Evolutionary conservation across 2,329 filamentous ascomycete species (phyloP).

Genomic region (Chrysosporium keratinophilum): DNA sequence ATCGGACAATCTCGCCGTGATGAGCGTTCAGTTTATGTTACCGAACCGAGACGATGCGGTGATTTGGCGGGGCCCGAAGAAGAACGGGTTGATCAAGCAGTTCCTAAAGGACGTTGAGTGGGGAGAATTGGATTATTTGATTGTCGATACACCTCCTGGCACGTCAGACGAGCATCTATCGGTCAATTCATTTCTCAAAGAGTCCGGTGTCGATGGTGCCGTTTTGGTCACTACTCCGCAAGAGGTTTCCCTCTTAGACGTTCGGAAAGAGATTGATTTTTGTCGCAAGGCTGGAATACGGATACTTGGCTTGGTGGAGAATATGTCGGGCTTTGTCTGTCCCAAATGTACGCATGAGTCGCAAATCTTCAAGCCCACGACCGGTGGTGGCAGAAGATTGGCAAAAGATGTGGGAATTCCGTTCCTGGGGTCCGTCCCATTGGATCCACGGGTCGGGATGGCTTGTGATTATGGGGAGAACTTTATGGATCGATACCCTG

Average conservation of each 20-base stretch:
- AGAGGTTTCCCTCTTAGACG: slow-evolving; percentile 83
- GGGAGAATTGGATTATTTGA: slow-evolving; percentile 84
- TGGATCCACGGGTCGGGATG: slow-evolving; percentile 92
- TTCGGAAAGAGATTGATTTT: slow-evolving; percentile 95
- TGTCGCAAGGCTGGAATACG: slow-evolving; percentile 87
- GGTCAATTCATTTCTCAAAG: slow-evolving; percentile 83
- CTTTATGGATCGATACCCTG: slow-evolving; percentile 86
- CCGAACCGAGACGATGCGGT: slow-evolving; percentile 88
- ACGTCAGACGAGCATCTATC: slow-evolving; percentile 92
- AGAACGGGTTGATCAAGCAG: slow-evolving; percentile 96
- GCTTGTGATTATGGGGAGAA: slow-evolving; percentile 96
- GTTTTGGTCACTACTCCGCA: slow-evolving; percentile 91
- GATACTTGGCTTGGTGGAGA: slow-evolving; percentile 85
- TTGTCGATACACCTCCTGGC: slow-evolving; percentile 91
- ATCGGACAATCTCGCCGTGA: slow-evolving; percentile 82
- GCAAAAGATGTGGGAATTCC: slow-evolving; percentile 80
- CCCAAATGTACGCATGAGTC: slow-evolving; percentile 71
- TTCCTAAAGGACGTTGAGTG: slow-evolving; percentile 97
- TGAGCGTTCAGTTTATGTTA: slow-evolving; percentile 98
- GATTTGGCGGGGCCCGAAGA: slow-evolving; percentile 96
- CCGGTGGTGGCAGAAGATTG: slow-evolving; percentile 69
- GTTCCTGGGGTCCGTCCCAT: slow-evolving; percentile 78
- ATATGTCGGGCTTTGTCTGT: slow-evolving; percentile 96
- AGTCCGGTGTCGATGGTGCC: slow-evolving; percentile 85
- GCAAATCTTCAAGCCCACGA: slow-evolving; percentile 84